Evolutionary conservation across 106 monocot genomes (phyloP).

Genomic region (Acanthochlamys bracteata): DNA sequence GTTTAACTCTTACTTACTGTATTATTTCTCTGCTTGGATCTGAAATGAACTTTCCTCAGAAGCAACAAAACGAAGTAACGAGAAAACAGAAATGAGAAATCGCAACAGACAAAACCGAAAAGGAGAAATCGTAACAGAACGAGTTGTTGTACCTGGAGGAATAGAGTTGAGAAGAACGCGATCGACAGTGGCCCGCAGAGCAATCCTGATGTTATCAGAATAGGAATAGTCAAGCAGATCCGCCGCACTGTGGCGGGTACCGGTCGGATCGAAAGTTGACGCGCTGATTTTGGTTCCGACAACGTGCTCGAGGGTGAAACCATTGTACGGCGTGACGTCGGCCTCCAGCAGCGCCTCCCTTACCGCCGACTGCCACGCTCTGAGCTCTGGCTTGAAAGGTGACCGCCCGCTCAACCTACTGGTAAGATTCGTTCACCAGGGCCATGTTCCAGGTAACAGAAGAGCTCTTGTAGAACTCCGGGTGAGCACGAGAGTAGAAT

Average conservation of each 20-base stretch:
- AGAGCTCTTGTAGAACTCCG: conserved; percentile 15
- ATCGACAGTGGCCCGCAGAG: conserved; percentile 62
- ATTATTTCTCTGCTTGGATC: too few species aligned
- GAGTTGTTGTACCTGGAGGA: conserved; percentile 1
- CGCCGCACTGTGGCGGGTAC: conserved; percentile 64
- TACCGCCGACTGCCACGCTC: conserved; percentile 64
- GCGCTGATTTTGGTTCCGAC: conserved; percentile 82
- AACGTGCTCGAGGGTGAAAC: conserved; percentile 66
- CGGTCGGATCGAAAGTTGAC: conserved; percentile 55
- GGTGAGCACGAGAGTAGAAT: conserved; percentile 67
- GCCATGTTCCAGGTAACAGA: conserved; percentile 23
- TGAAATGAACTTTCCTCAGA: too few species aligned
- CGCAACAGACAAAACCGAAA: too few species aligned
- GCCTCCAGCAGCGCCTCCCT: conserved; percentile 59
- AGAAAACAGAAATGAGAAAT: too few species aligned
- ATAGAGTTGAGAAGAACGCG: conserved; percentile 40
- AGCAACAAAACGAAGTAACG: too few species aligned
- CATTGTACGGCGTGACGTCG: conserved; percentile 71
- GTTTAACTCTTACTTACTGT: too few species aligned
- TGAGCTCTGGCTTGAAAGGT: conserved; percentile 41
- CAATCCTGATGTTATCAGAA: conserved; percentile 44
- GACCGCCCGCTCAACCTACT: conserved; percentile 48
- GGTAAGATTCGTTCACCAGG: conserved; percentile 37
- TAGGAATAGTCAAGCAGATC: conserved; percentile 54
- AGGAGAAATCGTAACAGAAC: too few species aligned